phyloP scores from a whole-genome alignment of 129 eudicot species.

The Escallonia herrerae region DNA sequence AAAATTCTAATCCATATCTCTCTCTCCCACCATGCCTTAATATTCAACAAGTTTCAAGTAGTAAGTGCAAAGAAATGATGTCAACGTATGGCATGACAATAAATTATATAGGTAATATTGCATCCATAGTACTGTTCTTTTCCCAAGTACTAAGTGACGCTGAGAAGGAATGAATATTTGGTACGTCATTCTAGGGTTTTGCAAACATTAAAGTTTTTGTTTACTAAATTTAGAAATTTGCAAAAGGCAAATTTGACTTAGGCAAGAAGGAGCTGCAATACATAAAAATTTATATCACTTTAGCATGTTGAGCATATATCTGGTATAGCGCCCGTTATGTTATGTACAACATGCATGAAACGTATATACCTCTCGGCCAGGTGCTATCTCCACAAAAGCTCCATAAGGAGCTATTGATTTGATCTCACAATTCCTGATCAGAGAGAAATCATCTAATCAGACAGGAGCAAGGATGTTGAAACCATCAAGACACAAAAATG shows the following conservation, averaged over 20 bases:
- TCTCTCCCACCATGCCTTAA: neutral
- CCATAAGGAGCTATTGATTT: conserved; percentile 87
- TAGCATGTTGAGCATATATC: too few relatives aligned
- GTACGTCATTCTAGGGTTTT: too few relatives aligned
- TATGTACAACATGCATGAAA: neutral
- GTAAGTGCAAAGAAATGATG: too few relatives aligned
- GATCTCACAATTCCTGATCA: conserved; percentile 79
- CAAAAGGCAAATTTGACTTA: neutral
- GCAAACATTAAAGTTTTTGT: too few relatives aligned
- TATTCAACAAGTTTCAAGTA: too few relatives aligned
- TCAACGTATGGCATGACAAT: too few relatives aligned
- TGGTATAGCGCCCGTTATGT: neutral
- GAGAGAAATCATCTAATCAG: conserved; percentile 12
- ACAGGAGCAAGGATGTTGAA: neutral
- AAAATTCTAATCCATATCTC: neutral
- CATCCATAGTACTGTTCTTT: too few relatives aligned
- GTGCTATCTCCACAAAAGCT: conserved; percentile 89
- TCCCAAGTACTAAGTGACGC: too few relatives aligned
- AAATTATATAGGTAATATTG: too few relatives aligned
- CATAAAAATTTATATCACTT: neutral
- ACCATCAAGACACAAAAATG: too few relatives aligned
- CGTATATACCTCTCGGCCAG: conserved; percentile 82
- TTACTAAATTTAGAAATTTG: too few relatives aligned
- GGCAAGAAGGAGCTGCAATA: neutral
- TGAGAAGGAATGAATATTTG: too few relatives aligned